Base-by-base conservation (phyloP, 2,329 filamentous ascomycete genomes). In the Arthrobotrys sphaeroides region DNA sequence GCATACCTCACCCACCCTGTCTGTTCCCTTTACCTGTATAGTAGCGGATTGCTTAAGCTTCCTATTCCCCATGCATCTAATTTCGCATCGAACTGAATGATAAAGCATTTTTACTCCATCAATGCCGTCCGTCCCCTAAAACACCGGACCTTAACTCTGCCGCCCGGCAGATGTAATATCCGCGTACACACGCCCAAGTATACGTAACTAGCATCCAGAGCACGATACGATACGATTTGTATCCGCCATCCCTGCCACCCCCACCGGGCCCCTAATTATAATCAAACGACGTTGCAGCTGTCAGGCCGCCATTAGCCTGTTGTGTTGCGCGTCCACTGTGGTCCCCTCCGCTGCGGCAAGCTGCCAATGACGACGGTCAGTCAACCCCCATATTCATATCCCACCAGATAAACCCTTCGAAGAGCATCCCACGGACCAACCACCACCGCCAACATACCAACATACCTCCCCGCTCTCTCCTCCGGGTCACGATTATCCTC, bases 281-380 rank as follows among this genome's bases (percentile, higher is more conserved):
- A n/a, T n/a, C n/a, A n/a, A 62, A 45, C 57, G 36, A 57, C 36
- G 31, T 57, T 42, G 66, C 55, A 65, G 59, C 45, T 67, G 49
- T 47, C 49, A 57, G 36, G 66, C 31, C 20, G 33, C 42, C 43
- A 59, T 57, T 45, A 51, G 59, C 49, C 59, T 62, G 59, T 65
- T 72, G 67, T 72, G 67, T 72, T 72, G 67, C 67, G 67, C 67
- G 67, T 72, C 67, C 59, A 31, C 40, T 47, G 26, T 26, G 24
- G 59, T 33, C 59, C 59, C 42, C 59, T 49, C 64, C 40, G 55
- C 55, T 28, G 55, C 36, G 38, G 49, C 47, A 62, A 64, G 49
- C 59, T 64, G 26, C 55, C 61, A 45, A 72, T 72, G 67, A 72
- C 67, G 59, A 72, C 57, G 59, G 66, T 18, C 16, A n/a, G 59